Percentiles rank a stretch among this genome's conserved stretches.
These are phyloP conservation scores for Senecio squalidus DNA, from an alignment of 140 eudicot genomes.

Conservation along the genomic window DNA sequence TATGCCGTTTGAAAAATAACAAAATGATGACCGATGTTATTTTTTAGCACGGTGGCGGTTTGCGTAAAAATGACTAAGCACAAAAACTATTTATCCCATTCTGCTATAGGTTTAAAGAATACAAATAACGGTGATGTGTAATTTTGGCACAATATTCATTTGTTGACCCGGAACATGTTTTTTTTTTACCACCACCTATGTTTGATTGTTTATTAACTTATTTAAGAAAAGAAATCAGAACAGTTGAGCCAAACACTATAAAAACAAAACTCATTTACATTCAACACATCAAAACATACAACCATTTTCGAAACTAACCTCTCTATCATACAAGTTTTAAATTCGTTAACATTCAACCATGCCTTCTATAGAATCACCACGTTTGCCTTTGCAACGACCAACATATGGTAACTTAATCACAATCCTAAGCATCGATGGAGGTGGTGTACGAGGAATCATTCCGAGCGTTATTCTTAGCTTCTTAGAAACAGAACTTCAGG, in stretches of 20 bases:
- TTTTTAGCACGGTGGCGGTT: no score
- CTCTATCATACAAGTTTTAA: not conserved
- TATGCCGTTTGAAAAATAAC: no score
- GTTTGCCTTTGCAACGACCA: conserved; percentile 23
- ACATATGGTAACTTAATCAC: conserved; percentile 34
- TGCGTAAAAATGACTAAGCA: no score
- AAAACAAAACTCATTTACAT: not conserved
- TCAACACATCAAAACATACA: not conserved
- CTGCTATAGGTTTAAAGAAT: no score
- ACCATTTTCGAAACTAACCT: not conserved
- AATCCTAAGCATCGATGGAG: conserved; percentile 33
- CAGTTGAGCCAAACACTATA: no score
- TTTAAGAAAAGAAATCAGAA: no score
- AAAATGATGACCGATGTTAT: no score
- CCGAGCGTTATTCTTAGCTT: conserved; percentile 32
- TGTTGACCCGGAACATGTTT: not conserved
- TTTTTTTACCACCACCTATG: not conserved
- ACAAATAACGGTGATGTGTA: not conserved
- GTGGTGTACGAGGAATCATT: conserved; percentile 36
- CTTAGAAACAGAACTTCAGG: conserved; percentile 35
- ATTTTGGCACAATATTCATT: not conserved
- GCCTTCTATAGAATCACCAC: conserved; percentile 16
- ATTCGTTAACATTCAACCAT: not conserved
- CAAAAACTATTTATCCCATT: no score
- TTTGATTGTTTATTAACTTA: no score